Base-by-base conservation (phyloP, 345 rosid species). In the Murraya paniculata region DNA sequence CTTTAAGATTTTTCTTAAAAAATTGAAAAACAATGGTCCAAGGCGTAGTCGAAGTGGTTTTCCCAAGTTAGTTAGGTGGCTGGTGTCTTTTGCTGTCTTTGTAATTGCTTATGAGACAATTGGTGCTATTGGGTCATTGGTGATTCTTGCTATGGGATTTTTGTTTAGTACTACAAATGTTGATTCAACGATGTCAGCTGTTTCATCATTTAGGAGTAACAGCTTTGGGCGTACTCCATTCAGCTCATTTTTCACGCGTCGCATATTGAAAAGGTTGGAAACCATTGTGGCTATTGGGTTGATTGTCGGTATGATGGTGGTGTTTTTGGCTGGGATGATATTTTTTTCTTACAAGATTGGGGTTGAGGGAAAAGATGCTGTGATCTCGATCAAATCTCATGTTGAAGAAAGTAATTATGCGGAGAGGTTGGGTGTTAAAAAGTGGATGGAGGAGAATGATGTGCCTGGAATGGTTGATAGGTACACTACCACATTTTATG, bases 401-500 rank as follows among this genome's bases (percentile, higher is more conserved):
- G 94, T 95, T 16, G 94, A 91, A 73, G 84, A 93, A 88, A 93
- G 83, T 69, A 95, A 95, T 83, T 95, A 95, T 77, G 91, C 98
- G 0, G 99, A 95, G 88, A 93, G 81, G 81, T 79, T 92, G 30
- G 99, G 98, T 66, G 66, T 93, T 72, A 93, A 91, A 86, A 82
- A 85, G 67, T 95, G 98, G 99, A 92, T 95, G 97, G 93, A 90
- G 25, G 99, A 93, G 82, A 95, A 95, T 53, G 99, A 95, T 81
- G 94, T 95, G 25, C 89, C 99, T 0, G 98, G 93, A 60, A 87
- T 91, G 93, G 94, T 91, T 2, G 99, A 92, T 83, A 87, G 75
- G 84, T 92, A 93, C 82, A 85, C 94, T 1, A 82, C 97, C 1
- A 81, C 86, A 74, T 77, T 91, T 78, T 95, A 95, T 72, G 88